Percentiles rank a stretch among this genome's conserved stretches.
phyloP scores from a whole-genome alignment of 192 early-diverging fungal species.

The Jimgerdemannia flammicorona region DNA sequence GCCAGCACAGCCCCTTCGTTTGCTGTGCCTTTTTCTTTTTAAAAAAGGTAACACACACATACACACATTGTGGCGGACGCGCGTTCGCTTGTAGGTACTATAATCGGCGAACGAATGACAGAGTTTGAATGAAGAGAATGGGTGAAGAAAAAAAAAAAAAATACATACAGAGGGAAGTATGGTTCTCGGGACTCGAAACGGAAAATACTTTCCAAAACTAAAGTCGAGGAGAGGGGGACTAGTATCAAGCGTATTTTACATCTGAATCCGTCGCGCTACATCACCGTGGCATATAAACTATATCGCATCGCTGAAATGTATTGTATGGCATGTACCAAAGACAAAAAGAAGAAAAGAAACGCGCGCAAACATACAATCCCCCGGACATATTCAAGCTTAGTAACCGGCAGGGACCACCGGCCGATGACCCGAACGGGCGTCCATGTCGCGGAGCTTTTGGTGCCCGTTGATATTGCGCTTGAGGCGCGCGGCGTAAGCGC shows the following conservation, averaged over 20 bases:
- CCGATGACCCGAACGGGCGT: neutral
- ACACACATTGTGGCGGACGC: no score
- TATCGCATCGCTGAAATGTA: neutral
- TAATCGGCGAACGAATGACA: neutral
- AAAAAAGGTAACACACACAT: no score
- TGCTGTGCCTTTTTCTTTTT: no score
- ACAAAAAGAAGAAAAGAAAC: neutral
- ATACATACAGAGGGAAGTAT: neutral
- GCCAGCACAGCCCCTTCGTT: no score
- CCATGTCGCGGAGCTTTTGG: neutral
- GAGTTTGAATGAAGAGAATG: neutral
- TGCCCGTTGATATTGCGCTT: neutral
- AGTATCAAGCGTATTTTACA: neutral
- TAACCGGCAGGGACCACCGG: neutral
- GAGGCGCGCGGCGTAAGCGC: neutral
- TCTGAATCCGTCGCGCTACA: neutral
- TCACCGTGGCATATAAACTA: neutral
- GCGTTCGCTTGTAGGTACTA: no score
- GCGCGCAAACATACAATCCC: neutral
- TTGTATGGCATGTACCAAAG: neutral
- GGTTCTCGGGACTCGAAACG: neutral
- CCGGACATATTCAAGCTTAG: neutral
- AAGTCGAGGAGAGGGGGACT: neutral
- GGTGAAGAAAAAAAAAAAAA: neutral
- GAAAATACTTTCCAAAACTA: neutral